phyloP scores from a whole-genome alignment of 176 grass and related monocot genomes.

The Panicum miliaceum region DNA sequence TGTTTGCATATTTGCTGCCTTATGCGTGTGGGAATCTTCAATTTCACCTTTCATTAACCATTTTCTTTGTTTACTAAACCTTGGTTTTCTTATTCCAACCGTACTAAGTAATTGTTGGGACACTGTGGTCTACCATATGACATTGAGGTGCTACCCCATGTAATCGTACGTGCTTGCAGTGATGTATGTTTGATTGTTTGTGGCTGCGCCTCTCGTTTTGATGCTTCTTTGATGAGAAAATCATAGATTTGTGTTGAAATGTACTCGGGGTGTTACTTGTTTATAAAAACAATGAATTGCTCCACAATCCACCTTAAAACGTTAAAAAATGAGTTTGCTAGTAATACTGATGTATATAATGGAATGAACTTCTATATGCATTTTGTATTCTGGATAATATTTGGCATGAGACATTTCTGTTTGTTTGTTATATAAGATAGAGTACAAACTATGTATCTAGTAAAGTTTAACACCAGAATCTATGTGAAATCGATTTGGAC shows the following conservation, averaged over 20 bases:
- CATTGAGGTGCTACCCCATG: background rate
- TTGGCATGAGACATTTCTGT: background rate
- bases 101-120: background rate
- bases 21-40: background rate
- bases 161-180: background rate
- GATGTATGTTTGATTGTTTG: no score
- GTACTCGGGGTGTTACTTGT: background rate
- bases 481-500: background rate
- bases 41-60: background rate
- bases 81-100: background rate
- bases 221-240: no score
- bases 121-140: background rate
- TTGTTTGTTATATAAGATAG: background rate
- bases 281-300: background rate
- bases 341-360: background rate
- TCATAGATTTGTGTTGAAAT: no score
- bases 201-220: no score
- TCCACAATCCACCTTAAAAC: background rate
- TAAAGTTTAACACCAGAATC: background rate
- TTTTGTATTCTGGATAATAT: background rate
- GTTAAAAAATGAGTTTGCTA: background rate
- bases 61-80: background rate
- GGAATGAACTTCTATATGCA: background rate
- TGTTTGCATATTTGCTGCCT: background rate
- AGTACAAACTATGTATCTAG: background rate